phyloP scores from a whole-genome alignment of 768 basidiomycete genomes.

The Naganishia vaughanmartiniae region DNA sequence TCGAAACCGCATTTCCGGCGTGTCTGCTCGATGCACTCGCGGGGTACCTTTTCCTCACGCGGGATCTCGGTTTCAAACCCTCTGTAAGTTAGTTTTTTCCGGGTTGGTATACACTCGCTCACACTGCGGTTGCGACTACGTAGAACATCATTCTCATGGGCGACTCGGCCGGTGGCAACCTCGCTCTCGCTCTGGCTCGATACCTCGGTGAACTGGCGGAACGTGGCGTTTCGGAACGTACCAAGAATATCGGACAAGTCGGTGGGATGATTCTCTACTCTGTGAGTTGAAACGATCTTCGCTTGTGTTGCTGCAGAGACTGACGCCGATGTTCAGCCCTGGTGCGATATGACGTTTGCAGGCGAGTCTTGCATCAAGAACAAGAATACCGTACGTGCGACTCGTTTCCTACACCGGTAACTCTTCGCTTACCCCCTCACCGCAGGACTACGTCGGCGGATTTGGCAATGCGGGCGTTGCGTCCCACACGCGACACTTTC shows the following conservation, averaged over 20 bases:
- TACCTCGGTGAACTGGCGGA: conserved; percentile 40
- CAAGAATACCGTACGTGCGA: conserved; percentile 20
- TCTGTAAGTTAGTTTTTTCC: conserved; percentile 31
- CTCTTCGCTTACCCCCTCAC: background rate
- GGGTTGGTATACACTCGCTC: background rate
- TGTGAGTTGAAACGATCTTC: background rate
- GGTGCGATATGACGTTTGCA: conserved; percentile 31
- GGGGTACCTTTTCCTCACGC: conserved; percentile 69
- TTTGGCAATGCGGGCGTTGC: conserved; percentile 34
- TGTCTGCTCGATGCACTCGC: conserved; percentile 72
- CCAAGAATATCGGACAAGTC: conserved; percentile 12
- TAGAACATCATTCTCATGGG: conserved; percentile 65
- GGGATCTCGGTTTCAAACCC: conserved; percentile 59
- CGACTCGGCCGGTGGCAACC: conserved; percentile 76
- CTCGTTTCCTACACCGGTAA: background rate
- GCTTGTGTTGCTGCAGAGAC: background rate
- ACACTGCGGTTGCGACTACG: background rate
- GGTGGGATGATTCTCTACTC: conserved; percentile 33
- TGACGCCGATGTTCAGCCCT: conserved; percentile 16
- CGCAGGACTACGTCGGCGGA: conserved; percentile 32
- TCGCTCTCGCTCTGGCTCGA: conserved; percentile 55
- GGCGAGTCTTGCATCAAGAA: conserved; percentile 25
- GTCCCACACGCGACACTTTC: conserved; percentile 43
- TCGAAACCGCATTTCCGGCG: conserved; percentile 66
- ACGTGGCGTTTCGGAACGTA: background rate